These are phyloP conservation scores for Chlorella sp. DNA, from an alignment of 139 green algal genomes.

Conservation along the genomic window DNA sequence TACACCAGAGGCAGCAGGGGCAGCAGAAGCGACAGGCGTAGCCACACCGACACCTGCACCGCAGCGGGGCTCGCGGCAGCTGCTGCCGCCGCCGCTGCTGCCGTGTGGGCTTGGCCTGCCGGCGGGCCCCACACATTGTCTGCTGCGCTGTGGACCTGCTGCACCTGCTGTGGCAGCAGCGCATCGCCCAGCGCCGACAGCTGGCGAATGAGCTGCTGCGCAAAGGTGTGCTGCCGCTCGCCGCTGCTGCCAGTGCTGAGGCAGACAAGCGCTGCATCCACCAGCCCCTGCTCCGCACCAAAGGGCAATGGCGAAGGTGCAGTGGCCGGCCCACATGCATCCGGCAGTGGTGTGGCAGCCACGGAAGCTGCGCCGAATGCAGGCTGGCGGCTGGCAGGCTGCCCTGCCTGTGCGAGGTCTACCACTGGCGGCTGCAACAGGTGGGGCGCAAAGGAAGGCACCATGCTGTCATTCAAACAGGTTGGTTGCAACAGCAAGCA, in stretches of 20 bases:
- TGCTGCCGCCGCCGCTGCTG: not conserved
- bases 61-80: slow-evolving; percentile 15
- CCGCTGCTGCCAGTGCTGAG: slow-evolving; percentile 43
- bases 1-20: slow-evolving; percentile 65
- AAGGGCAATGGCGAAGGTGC: slow-evolving; percentile 22
- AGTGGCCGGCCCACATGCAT: not conserved
- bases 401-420: not conserved
- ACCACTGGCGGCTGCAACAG: not conserved
- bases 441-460: not conserved
- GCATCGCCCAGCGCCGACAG: slow-evolving; percentile 31
- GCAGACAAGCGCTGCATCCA: slow-evolving; percentile 42
- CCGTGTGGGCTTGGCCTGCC: not conserved
- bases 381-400: not conserved
- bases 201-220: slow-evolving; percentile 50
- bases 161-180: not conserved
- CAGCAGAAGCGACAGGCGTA: slow-evolving; percentile 55
- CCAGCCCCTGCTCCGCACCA: slow-evolving; percentile 42
- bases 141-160: not conserved
- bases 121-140: not conserved
- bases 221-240: slow-evolving; percentile 54
- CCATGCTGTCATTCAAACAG: not conserved
- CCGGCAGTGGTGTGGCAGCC: not conserved
- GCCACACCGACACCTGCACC: slow-evolving; percentile 48
- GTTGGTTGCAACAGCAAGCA: too few relatives aligned
- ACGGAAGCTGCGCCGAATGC: too few relatives aligned